Base-by-base conservation (phyloP, 2,329 filamentous ascomycete genomes). In the Sporothrix luriei region DNA sequence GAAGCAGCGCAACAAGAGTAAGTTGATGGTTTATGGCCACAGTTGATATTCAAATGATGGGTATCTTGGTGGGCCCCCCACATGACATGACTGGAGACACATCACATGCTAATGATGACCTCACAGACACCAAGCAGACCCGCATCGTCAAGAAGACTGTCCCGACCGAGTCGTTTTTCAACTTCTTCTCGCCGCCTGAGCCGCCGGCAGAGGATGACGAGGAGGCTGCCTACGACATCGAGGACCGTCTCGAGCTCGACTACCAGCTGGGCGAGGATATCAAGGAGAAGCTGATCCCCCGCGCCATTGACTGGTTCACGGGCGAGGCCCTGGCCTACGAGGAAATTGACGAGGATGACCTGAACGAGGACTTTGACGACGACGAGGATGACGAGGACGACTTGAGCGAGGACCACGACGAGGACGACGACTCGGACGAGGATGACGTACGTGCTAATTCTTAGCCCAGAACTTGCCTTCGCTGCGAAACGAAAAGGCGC, bases 1-100 rank as follows among this genome's bases (percentile, higher is more conserved):
- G 89, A 99, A 99, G 87, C 95, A 99, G 84, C 89, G 95, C 74
- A 99, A 99, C 84, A 99, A 98, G 89, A 98, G 95, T 99, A 85
- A 84, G 84, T 67, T 7, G 5, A 16, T 43, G 14, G 4, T 33
- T 16, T 16, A 1, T 16, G 11, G 11, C 40, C 40, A 9, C 9
- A 83, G 84, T 65, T 7, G 5, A n/a, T 7, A 7, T 21, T 49
- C 48, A 9, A 16, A 48, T 16, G 13, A 1, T 48, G 19, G 14
- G 14, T 46, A 3, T 46, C 33, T 46, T 46, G 46, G 46, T 5
- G 9, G 24, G 0, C 24, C 38, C 38, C 21, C 21, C 19, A 61
- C 43, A 14, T 55, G n/a, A n/a, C 48, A 68, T 21, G 10, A 26
- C 14, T n/a, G 4, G 33, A 55, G 38, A 48, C 13, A 21, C 5